Conservation (phyloP, 108 stramenopile genomes). For the Discostella stelligeroides region DNA sequence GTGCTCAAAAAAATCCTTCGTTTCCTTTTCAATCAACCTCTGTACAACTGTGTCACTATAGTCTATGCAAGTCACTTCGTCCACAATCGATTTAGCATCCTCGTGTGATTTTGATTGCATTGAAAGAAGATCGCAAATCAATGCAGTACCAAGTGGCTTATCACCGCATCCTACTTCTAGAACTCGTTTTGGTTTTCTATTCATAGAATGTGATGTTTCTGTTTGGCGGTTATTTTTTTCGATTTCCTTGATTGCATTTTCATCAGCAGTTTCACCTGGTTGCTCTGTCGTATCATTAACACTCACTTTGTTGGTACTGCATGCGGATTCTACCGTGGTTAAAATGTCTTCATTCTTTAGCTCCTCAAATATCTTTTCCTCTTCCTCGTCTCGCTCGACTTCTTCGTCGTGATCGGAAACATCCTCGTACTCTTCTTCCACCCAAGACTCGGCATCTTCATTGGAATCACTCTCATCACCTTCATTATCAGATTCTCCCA, state of each 20-base stretch:
- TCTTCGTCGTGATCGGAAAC: conserved; percentile 31
- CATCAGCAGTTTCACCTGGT: not conserved
- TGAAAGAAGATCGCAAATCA: conserved; percentile 40
- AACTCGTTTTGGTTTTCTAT: conserved; percentile 58
- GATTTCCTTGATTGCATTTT: conserved; percentile 3
- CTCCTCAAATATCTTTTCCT: conserved; percentile 30
- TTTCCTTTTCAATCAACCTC: conserved; percentile 51
- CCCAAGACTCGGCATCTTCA: conserved; percentile 56
- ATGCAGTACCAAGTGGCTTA: conserved; percentile 63
- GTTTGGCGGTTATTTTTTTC: too few relatives aligned
- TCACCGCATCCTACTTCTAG: conserved; percentile 88
- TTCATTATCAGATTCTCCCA: conserved; percentile 47
- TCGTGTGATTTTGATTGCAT: conserved; percentile 27
- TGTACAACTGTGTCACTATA: conserved; percentile 69
- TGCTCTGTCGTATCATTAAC: not conserved
- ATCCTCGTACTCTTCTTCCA: conserved; percentile 38
- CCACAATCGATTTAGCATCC: conserved; percentile 39
- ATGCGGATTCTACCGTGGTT: not conserved
- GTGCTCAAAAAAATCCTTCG: too few relatives aligned
- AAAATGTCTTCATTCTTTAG: conserved; percentile 19
- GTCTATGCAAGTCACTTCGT: conserved; percentile 67
- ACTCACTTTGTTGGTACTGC: not conserved
- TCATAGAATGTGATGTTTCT: too few relatives aligned
- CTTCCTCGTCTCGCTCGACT: conserved; percentile 40
- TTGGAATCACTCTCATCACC: conserved; percentile 19